Base-by-base conservation (phyloP, 371 early-diverging fungal genomes). In the Syncephalastrum sp. region DNA sequence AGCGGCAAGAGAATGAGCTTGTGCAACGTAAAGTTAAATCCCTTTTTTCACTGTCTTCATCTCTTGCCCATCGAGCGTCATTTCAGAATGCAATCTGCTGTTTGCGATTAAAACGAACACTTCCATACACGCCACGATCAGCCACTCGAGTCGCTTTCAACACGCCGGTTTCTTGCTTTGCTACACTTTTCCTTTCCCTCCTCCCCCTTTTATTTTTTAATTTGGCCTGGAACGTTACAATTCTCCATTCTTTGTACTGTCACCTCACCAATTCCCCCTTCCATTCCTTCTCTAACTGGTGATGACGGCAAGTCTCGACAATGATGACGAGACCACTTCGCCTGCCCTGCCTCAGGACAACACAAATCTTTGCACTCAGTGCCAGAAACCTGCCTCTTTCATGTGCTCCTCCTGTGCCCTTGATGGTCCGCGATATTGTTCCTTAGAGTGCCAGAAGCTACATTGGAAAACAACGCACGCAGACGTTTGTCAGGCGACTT, bases 371-470 rank as follows among this genome's bases (percentile, higher is more conserved):
- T 76, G 77, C 54, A 29, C 56, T 4, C 63, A 61, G 46, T 87
- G 87, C 60, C 69, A 65, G 24, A 72, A 71, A 44, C 62, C 70
- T 13, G 88, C 85, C 0, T 67, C 65, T 0, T 87, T 77, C 54
- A 83, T 83, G 77, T 87, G 88, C 54, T 83, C 84, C 23, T 69
- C 78, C 14, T 87, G 88, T 50, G 79, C 76, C 6, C 49, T 67
- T 2, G 52, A 54, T 25, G 80, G 80, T 5, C 80, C 80, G 23
- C 77, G 81, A 24, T 91, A 89, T 64, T 91, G 91, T 68, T 86
- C 86, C 21, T 59, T 68, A 16, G 80, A 79, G 23, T 91, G 91
- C 60, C 91, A 91, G 67, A 74, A 80, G 14, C 46, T 46, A 6
- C 81, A 88, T 69, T 91, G 91, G 91, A 67, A 61, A 49, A 57